Conservation (phyloP, 164 flowering plant genomes). For the Saururus chinensis region DNA sequence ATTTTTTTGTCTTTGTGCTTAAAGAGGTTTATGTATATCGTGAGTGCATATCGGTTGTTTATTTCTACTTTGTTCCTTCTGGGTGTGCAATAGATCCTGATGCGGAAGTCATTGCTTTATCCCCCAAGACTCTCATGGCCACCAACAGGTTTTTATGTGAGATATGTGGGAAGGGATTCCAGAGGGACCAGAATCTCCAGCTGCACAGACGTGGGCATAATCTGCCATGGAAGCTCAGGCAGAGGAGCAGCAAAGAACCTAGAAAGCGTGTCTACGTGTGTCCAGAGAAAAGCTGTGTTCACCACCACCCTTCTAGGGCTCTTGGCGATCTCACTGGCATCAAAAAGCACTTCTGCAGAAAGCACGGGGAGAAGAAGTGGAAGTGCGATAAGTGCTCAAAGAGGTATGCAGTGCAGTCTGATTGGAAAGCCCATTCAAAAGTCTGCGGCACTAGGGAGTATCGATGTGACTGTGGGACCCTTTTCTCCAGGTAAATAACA, state of each 20-base stretch:
- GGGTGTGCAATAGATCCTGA: slow-evolving; percentile 58
- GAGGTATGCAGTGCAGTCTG: slow-evolving; percentile 88
- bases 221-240: slow-evolving; percentile 97
- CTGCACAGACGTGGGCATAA: slow-evolving; percentile 90
- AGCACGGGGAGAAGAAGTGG: slow-evolving; percentile 99
- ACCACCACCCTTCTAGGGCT: slow-evolving; percentile 86
- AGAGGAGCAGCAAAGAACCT: slow-evolving; percentile 56
- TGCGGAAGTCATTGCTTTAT: slow-evolving; percentile 85
- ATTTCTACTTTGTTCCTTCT: neutral
- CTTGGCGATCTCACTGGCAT: slow-evolving; percentile 94
- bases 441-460: slow-evolving; percentile 92
- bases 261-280: slow-evolving; percentile 83
- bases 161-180: slow-evolving; percentile 93
- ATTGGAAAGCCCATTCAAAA: slow-evolving; percentile 91
- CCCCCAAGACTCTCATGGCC: slow-evolving; percentile 92
- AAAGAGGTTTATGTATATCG: too few relatives aligned
- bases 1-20: too few relatives aligned
- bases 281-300: slow-evolving; percentile 82
- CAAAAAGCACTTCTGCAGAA: slow-evolving; percentile 86
- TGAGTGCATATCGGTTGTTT: neutral
- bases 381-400: slow-evolving; percentile 94
- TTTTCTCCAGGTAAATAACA: slow-evolving; percentile 62
- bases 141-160: slow-evolving; percentile 93
- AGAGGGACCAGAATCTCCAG: slow-evolving; percentile 89
- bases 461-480: slow-evolving; percentile 86